Evolutionary conservation across 306 rosid species (phyloP).

Genomic region (Gynostemma pentaphyllum): DNA sequence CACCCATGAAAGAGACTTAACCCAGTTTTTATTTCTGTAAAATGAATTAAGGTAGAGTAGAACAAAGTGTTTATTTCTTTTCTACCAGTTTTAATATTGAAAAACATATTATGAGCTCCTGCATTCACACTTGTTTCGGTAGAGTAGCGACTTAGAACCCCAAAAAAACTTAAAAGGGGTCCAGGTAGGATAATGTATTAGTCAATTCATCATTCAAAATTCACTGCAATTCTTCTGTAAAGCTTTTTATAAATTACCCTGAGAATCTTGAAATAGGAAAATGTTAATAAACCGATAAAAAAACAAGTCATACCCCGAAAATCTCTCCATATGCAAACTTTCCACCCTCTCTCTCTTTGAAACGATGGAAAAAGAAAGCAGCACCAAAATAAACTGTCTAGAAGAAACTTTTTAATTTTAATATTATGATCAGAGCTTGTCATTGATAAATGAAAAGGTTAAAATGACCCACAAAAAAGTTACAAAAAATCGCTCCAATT

Average conservation of each 20-base stretch:
- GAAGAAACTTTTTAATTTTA: too few relatives aligned
- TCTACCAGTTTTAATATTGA: not conserved
- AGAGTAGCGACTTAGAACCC: not conserved
- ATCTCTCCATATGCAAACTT: not conserved
- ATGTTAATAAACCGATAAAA: not conserved
- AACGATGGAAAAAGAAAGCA: not conserved
- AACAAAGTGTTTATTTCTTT: not conserved
- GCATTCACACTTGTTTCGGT: not conserved
- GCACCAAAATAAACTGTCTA: not conserved
- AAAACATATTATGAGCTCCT: not conserved
- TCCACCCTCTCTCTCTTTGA: not conserved
- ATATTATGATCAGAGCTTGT: too few relatives aligned
- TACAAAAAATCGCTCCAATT: too few relatives aligned
- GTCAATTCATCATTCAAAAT: not conserved
- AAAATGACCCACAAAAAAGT: too few relatives aligned
- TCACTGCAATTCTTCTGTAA: not conserved
- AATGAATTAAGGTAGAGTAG: too few relatives aligned
- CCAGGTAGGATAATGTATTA: not conserved
- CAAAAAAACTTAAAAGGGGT: too few relatives aligned
- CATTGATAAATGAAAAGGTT: too few relatives aligned
- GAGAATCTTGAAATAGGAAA: not conserved
- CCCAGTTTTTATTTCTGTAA: too few relatives aligned
- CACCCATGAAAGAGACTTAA: not conserved
- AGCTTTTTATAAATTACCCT: not conserved
- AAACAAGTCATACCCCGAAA: not conserved